phyloP scores from a whole-genome alignment of 1,139 yeast species.

The Sugiyamaella xylanicola region DNA sequence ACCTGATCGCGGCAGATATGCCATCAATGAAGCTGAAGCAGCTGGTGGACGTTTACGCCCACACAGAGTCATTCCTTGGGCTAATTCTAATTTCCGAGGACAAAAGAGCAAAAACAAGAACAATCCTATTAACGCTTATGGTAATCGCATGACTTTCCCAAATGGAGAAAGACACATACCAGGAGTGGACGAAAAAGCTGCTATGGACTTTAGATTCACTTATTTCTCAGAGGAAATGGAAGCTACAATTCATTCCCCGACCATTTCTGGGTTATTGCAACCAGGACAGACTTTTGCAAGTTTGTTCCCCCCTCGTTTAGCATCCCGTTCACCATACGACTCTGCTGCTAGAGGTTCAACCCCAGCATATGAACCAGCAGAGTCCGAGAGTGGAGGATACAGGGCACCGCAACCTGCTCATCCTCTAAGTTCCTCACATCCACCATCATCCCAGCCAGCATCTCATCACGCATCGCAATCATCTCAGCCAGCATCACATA shows the following conservation, averaged over 20 bases:
- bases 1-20: slow-evolving; percentile 32
- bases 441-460: not conserved
- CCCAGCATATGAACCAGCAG: slow-evolving; percentile 14
- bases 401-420: slow-evolving; percentile 1
- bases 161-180: slow-evolving; percentile 29
- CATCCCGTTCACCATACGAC: slow-evolving; percentile 21
- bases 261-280: slow-evolving; percentile 76
- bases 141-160: not conserved
- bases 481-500: not conserved
- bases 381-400: not conserved
- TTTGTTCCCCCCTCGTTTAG: slow-evolving; percentile 36
- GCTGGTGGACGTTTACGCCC: slow-evolving; percentile 71
- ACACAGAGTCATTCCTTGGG: slow-evolving; percentile 77
- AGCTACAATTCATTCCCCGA: slow-evolving; percentile 87
- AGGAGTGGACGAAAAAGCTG: slow-evolving; percentile 38
- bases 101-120: slow-evolving; percentile 12
- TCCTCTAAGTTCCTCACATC: not conserved
- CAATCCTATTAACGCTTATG: not conserved
- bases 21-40: slow-evolving; percentile 67
- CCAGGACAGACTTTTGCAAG: slow-evolving; percentile 44
- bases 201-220: slow-evolving; percentile 58
- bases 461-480: not conserved
- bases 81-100: slow-evolving; percentile 33
- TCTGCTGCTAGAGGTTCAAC: slow-evolving; percentile 20
- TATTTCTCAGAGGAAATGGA: slow-evolving; percentile 89